Evolutionary conservation across 345 rosid genomes (phyloP), one percentile per base, ranked within the genome.

Genomic region (Clarkia xantiana): DNA sequence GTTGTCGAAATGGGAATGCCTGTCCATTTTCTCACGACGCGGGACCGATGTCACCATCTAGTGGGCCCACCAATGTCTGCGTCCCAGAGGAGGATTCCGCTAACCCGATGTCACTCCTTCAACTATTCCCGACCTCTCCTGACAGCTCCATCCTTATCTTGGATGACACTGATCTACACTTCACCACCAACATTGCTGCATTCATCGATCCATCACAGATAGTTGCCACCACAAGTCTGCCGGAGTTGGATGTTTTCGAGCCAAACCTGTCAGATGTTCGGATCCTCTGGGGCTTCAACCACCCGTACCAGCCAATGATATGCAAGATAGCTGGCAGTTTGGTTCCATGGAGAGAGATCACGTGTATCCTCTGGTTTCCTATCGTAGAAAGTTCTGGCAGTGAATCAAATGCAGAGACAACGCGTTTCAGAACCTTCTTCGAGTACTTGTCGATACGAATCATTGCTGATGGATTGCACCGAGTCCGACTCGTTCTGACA

Each of bases 1-100:
- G 95, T 41, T 89, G 97, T 70, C 74, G 86, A 64, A 77, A 85
- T 46, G 95, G 90, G 51, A 76, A 76, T 15, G 60, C 65, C 5
- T 89, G 97, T 62, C 36, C 48, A 54, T 89, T 58, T 66, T 80
- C 94, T 29, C 97, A 89, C 67, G 80, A 63, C 62, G 40, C 56
- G 55, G 71, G 22, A 49, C 57, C 60, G 47, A 51, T 64, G 40
- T 13, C 47, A 40, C 48, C 66, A 44, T 59, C 67, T 38, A 3
- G 18, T 51, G 18, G 66, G 52, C 47, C 67, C 36, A 29, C 36
- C 44, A 47, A 66, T 43, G 14, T 54, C 52, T 80, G 87, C 71
- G 47, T 62, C 10, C 86, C 75, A 25, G 97, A 85, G 71, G 73
- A 70, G 45, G 76, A 59, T 42, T 65, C 49, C 52, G 72, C 76